Evolutionary conservation across 2,329 filamentous ascomycete genomes (phyloP).

Genomic region (Cucurbitaria berberidis): DNA sequence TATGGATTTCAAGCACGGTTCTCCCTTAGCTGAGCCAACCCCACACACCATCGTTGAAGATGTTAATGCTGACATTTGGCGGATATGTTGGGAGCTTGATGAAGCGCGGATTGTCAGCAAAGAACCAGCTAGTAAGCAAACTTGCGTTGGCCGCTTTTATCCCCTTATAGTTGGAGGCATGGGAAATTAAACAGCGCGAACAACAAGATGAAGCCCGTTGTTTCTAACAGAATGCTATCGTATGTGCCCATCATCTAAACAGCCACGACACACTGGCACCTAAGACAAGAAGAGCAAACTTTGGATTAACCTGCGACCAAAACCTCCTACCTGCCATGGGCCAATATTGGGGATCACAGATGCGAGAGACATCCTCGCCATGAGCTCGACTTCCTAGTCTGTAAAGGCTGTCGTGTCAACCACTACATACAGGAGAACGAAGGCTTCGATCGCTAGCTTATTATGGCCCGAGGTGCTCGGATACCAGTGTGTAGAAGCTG

Average conservation of each 20-base stretch:
- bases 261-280: neutral
- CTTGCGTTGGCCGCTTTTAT: neutral
- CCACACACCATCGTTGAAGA: slow-evolving; percentile 3
- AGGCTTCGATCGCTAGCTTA: slow-evolving; percentile 2
- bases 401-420: slow-evolving; percentile 7
- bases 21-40: neutral
- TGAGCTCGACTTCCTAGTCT: neutral
- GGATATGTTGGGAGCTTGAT: neutral
- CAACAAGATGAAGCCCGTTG: neutral
- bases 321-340: slow-evolving; percentile 7
- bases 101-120: neutral
- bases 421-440: slow-evolving; percentile 2
- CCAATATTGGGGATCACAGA: slow-evolving; percentile 6
- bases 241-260: neutral
- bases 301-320: slow-evolving; percentile 5
- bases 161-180: slow-evolving; percentile 3
- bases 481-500: slow-evolving; percentile 7
- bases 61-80: neutral
- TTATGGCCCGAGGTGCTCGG: slow-evolving; percentile 10
- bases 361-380: slow-evolving; percentile 2
- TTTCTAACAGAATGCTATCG: neutral
- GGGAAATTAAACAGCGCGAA: neutral
- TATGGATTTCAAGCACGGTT: neutral
- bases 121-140: neutral
- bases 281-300: neutral